Conservation (phyloP, 1,284 basidiomycete genomes). For the Porodaedalea pini region DNA sequence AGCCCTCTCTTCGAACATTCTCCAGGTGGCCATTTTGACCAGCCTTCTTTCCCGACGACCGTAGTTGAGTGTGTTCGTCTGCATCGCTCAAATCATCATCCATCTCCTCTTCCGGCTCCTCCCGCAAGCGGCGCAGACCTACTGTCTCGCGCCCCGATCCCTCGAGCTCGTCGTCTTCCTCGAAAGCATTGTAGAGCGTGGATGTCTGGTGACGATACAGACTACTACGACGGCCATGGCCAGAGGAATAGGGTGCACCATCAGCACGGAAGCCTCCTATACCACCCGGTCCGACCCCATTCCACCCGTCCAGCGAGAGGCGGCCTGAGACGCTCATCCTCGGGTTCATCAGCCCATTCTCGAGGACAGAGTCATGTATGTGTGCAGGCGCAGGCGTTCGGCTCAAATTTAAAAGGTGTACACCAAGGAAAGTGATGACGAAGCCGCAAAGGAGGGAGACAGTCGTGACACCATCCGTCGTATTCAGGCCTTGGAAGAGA, state of each 20-base stretch:
- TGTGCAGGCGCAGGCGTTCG: slow-evolving; percentile 55
- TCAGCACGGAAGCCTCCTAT: slow-evolving; percentile 29
- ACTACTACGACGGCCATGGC: slow-evolving; percentile 46
- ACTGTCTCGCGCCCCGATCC: slow-evolving; percentile 29
- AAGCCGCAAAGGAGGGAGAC: slow-evolving; percentile 86
- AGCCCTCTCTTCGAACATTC: slow-evolving; percentile 9
- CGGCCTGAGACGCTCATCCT: slow-evolving; percentile 66
- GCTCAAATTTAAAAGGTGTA: slow-evolving; percentile 86
- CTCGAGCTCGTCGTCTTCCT: slow-evolving; percentile 34
- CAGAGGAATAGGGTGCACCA: slow-evolving; percentile 33
- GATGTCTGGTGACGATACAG: slow-evolving; percentile 58
- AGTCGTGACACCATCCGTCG: slow-evolving; percentile 76
- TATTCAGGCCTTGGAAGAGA: slow-evolving; percentile 97
- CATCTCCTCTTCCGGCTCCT: slow-evolving; percentile 33
- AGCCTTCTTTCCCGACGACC: background rate
- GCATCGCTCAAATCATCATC: slow-evolving; percentile 38
- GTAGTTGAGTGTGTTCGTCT: slow-evolving; percentile 51
- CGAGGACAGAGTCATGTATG: slow-evolving; percentile 49
- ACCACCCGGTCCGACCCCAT: slow-evolving; percentile 38
- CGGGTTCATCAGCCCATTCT: slow-evolving; percentile 76
- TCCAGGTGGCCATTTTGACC: slow-evolving; percentile 4
- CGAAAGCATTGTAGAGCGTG: slow-evolving; percentile 64
- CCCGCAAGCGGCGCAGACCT: slow-evolving; percentile 42
- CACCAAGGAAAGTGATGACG: slow-evolving; percentile 87
- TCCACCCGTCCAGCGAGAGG: slow-evolving; percentile 70